Evolutionary conservation across 2,329 filamentous ascomycete species (phyloP), one percentile per base, ranked within the genome.

Genomic region (Arthrobotrys pseudoclavata): DNA sequence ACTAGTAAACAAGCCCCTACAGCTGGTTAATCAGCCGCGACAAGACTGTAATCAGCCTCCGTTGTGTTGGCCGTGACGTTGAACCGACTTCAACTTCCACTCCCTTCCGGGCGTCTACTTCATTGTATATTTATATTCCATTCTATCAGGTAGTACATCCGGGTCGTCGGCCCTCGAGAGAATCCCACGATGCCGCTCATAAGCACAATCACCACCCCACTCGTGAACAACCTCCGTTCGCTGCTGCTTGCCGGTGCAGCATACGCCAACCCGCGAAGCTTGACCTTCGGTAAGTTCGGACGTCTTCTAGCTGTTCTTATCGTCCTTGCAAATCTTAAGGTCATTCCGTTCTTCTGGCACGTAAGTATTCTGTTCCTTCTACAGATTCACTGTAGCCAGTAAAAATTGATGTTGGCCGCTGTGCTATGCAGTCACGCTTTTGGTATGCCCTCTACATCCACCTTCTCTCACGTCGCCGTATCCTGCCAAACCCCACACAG

Each of bases 321-420:
- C 69, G 85, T 88, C 13, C 63, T 91, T 9, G 81, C 88, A 48
- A 94, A 94, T 83, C 86, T 91, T 84, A 95, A 95, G 86, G 91
- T 88, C 78, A 82, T 94, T 76, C 92, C 92, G 0, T 87, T 92
- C 52, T 88, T 89, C 15, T 95, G 92, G 92, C 93, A 92, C 80
- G 90, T 92, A 87, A 71, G 89, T 84, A 47, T 69, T n/a, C 76
- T 31, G 5, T 63, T 22, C 34, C 15, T 7, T 26, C n/a, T 13
- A 20, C 13, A 20, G 13, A 1, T 13, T 37, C 10, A 3, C 22
- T 22, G 52, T 37, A 18, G 6, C 12, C 22, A 5, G 24, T 29
- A 15, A 42, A 29, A 75, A 29, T 60, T 57, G 37, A 53, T 9
- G 22, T 50, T 50, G 15, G 13, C 5, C 7, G 26, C 3, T 60